Evolutionary conservation across 306 rosid species (phyloP).

Genomic region (cucumber (Cucumis sativus)): Cucumber_9930_V3 NC_026655.2:2418501-2419000

Average conservation of each 20-base stretch:
- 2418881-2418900: too few relatives aligned
- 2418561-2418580: slow-evolving; percentile 19
- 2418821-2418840: too few relatives aligned
- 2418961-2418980: slow-evolving; percentile 28
- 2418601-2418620: slow-evolving; percentile 16
- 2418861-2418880: too few relatives aligned
- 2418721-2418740: too few relatives aligned
- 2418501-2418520: slow-evolving; percentile 5
- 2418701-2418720: too few relatives aligned
- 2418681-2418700: too few relatives aligned
- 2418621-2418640: slow-evolving; percentile 26
- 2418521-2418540: slow-evolving; percentile 12
- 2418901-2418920: too few relatives aligned
- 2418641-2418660: slow-evolving; percentile 35
- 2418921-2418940: background rate
- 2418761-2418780: too few relatives aligned
- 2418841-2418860: too few relatives aligned
- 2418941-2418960: slow-evolving; percentile 9
- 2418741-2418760: too few relatives aligned
- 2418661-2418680: slow-evolving; percentile 10
- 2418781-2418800: too few relatives aligned
- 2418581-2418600: background rate
- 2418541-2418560: slow-evolving; percentile 57
- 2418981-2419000: slow-evolving; percentile 42
- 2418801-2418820: too few relatives aligned